Base-by-base conservation (phyloP, 2,329 filamentous ascomycete species). In the Ramularia endophylla region DNA sequence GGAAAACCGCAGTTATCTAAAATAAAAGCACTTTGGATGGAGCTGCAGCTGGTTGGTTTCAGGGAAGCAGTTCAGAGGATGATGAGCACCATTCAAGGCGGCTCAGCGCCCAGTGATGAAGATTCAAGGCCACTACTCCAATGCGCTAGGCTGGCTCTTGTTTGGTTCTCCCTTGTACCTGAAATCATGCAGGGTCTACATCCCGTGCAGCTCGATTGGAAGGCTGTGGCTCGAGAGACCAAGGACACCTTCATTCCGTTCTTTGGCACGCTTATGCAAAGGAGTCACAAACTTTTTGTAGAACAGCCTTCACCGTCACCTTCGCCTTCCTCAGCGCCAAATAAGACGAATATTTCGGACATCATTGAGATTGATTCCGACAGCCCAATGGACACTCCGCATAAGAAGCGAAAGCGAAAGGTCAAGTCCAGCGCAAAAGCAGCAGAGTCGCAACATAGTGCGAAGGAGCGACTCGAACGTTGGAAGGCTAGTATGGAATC, bases 401-500 rank as follows among this genome's bases (percentile, higher is more conserved):
- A 25, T 11, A 11, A 6, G 6, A 25, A 11, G 22, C 22, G 22
- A 33, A 44, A 54, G 40, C 41, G 44, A 15, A 53, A 53, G 42
- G 12, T 18, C 18, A 54, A 50, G 27, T 12, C 38, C 11, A 47
- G 41, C 15, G 29, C 44, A 7, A 32, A 41, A 9, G 54, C 50
- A 18, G 35, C 44, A 36, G 40, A 50, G 28, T 48, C 41, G 27
- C 48, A 51, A 17, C 38, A 38, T 27, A 50, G 41, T 4, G 54
- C 50, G 15, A 46, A 38, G 5, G 37, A 41, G 20, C 46, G 54
- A 5, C 47, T 54, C 29, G 28, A 48, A 32, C 34, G 46, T 15
- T 52, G 41, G 27, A 38, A 47, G 7, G 43, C 50, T 19, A 43
- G 53, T 17, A 50, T 40, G 15, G 43, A 52, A 37, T 38, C 42